phyloP scores from a whole-genome alignment of 129 eudicot species.

The Heracleum sosnowskyi region DNA sequence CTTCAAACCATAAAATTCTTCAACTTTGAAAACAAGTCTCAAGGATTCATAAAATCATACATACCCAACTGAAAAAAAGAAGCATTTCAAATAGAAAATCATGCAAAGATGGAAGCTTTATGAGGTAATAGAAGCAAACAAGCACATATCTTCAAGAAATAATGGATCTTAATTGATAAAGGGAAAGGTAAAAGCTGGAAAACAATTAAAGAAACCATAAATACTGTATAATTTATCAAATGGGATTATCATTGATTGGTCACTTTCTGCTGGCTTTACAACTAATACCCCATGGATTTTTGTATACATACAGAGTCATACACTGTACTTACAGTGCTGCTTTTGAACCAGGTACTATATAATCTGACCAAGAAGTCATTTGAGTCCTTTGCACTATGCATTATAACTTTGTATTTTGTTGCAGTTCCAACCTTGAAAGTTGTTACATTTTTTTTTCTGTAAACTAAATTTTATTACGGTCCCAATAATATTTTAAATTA shows the following conservation, averaged over 20 bases:
- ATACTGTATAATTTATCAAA: no score
- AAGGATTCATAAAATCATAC: neutral
- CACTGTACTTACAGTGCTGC: no score
- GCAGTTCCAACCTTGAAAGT: no score
- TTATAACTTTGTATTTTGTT: no score
- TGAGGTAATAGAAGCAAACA: neutral
- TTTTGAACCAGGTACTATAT: neutral
- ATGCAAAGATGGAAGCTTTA: neutral
- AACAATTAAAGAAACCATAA: neutral
- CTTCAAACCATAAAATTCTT: neutral
- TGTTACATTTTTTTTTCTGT: no score
- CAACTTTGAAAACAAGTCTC: neutral
- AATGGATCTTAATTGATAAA: neutral
- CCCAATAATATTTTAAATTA: no score
- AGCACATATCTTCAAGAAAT: neutral
- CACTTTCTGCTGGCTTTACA: constrained; percentile 2
- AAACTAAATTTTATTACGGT: no score
- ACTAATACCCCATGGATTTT: neutral
- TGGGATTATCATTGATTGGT: neutral
- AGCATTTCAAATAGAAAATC: neutral
- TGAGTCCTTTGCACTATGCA: no score
- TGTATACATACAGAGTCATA: neutral
- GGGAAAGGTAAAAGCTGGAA: neutral
- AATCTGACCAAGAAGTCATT: neutral
- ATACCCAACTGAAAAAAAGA: neutral